These are phyloP conservation scores for Leishmania mexicana DNA, from an alignment of 208 protist species.

Conservation along the genomic window DNA sequence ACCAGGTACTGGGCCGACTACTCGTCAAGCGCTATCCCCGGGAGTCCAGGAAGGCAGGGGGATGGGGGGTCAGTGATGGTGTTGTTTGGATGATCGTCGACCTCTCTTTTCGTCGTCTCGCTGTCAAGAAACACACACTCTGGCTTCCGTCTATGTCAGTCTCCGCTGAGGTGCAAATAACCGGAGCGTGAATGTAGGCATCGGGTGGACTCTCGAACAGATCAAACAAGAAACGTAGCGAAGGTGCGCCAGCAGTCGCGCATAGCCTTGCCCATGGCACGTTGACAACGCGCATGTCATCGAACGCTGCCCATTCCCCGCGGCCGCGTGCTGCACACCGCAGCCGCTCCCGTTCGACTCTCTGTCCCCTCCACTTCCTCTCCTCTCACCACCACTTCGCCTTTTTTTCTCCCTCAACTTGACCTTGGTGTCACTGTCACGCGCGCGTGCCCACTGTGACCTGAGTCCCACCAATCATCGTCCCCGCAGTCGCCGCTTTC, in stretches of 20 bases:
- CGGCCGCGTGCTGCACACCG: no score
- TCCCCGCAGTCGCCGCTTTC: not conserved
- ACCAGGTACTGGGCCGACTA: conserved; percentile 6
- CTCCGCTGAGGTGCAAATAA: not conserved
- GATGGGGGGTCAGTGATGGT: not conserved
- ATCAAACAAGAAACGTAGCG: not conserved
- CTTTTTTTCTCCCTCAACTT: not conserved
- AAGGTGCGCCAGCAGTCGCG: not conserved
- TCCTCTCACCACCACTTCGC: not conserved
- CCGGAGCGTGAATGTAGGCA: not conserved
- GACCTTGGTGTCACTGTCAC: not conserved
- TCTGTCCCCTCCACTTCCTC: not conserved
- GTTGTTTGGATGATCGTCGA: not conserved
- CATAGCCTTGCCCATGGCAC: not conserved
- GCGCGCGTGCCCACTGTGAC: not conserved
- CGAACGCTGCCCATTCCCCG: not conserved
- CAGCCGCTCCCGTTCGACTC: not conserved
- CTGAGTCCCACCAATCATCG: not conserved
- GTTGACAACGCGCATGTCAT: not conserved
- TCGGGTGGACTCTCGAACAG: not conserved
- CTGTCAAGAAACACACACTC: not conserved
- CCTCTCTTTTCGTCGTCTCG: not conserved
- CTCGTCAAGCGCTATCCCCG: not conserved
- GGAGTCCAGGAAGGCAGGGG: not conserved
- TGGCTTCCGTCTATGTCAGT: not conserved